Percentiles rank a stretch among this genome's conserved stretches.
Conservation (phyloP, 2,329 filamentous ascomycete species). For the Spiromastix sp. region DNA sequence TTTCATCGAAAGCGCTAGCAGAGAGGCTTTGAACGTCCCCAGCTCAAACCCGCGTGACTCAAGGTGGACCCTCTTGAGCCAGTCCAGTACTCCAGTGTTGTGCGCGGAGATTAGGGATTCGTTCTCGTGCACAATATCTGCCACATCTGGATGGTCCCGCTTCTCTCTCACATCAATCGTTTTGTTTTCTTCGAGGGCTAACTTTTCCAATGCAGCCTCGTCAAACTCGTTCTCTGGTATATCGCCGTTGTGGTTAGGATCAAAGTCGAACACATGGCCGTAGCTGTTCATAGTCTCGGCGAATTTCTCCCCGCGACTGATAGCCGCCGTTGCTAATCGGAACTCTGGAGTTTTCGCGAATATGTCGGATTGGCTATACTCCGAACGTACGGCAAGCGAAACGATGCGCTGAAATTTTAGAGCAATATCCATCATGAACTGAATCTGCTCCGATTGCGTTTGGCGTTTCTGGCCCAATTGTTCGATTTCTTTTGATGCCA, state of each 20-base stretch:
- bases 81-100: constrained; percentile 29
- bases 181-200: background rate
- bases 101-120: constrained; percentile 8
- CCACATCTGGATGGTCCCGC: constrained; percentile 7
- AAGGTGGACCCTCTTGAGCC: constrained; percentile 35
- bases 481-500: constrained; percentile 18
- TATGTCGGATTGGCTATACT: constrained; percentile 24
- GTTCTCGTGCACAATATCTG: constrained; percentile 11
- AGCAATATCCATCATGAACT: constrained; percentile 29
- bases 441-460: constrained; percentile 24
- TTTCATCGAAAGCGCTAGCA: constrained; percentile 34
- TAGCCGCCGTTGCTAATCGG: constrained; percentile 24
- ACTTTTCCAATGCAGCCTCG: background rate
- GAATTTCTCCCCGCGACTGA: constrained; percentile 18
- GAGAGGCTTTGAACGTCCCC: constrained; percentile 34
- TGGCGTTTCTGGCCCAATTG: constrained; percentile 25
- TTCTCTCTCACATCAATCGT: constrained; percentile 1
- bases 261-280: constrained; percentile 15
- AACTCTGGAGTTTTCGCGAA: constrained; percentile 25
- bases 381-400: constrained; percentile 22
- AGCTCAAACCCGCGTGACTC: constrained; percentile 44
- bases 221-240: background rate
- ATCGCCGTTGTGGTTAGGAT: background rate
- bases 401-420: constrained; percentile 29
- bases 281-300: constrained; percentile 12